A percentile compares a stretch with the other conserved stretches of the same genome.
Evolutionary conservation across 2,329 filamentous ascomycete genomes (phyloP).

Genomic region (Aspergillus sp.): DNA sequence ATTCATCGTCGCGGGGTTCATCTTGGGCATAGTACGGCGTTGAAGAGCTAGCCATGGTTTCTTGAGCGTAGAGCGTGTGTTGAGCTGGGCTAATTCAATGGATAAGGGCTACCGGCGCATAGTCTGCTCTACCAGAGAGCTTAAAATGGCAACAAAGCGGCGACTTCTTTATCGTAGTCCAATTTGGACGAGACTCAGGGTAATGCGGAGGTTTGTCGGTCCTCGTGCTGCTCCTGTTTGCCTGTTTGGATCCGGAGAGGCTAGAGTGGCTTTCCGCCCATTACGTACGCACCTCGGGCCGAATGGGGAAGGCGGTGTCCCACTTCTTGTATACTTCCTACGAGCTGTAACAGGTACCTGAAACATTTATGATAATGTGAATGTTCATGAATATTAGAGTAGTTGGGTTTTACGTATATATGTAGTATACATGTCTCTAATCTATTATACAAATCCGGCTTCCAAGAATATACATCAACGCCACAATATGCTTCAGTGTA

Average conservation of each 20-base stretch:
- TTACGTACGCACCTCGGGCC: slow-evolving; percentile 30
- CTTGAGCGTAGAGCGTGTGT: slow-evolving; percentile 2
- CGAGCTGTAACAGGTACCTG: background rate
- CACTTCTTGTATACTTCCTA: background rate
- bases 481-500: slow-evolving; percentile 17
- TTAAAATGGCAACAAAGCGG: background rate
- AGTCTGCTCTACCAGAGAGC: slow-evolving; percentile 16
- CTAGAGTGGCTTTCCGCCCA: slow-evolving; percentile 38
- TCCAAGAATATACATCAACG: slow-evolving; percentile 14
- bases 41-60: slow-evolving; percentile 34
- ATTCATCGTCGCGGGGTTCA: slow-evolving; percentile 62
- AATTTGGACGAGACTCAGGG: background rate
- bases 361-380: too few species aligned
- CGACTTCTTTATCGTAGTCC: background rate
- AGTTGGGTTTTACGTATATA: background rate
- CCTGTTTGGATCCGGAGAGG: slow-evolving; percentile 28
- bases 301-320: slow-evolving; percentile 22
- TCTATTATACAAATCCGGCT: background rate
- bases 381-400: too few species aligned
- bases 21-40: slow-evolving; percentile 50
- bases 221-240: slow-evolving; percentile 12
- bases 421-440: background rate
- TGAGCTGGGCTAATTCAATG: background rate
- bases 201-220: slow-evolving; percentile 10
- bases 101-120: background rate